A percentile compares a stretch with the other conserved stretches of the same genome.
Conservation (phyloP, 257 asterid species). For the Gentiana straminea region DNA sequence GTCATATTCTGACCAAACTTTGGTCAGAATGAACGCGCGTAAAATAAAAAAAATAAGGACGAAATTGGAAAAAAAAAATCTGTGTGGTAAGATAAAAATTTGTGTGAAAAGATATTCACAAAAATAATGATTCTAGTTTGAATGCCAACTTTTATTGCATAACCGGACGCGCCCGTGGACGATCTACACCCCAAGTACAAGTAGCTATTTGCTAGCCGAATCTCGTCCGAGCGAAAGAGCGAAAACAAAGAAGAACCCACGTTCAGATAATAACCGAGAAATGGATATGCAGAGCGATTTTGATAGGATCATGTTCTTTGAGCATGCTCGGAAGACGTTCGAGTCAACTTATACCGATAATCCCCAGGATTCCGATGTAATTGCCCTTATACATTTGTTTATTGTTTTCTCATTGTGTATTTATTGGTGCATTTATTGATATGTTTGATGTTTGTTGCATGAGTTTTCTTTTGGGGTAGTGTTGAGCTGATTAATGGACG, state of each 20-base stretch:
- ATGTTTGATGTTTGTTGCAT: neutral
- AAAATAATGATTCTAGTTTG: no score
- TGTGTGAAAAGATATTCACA: no score
- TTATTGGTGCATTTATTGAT: neutral
- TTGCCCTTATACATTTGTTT: neutral
- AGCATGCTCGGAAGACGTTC: conserved; percentile 75
- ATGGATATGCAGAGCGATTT: conserved; percentile 67
- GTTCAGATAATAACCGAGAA: neutral
- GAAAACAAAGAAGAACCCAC: neutral
- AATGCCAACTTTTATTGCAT: no score
- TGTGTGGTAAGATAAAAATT: no score
- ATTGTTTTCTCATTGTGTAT: neutral
- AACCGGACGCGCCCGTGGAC: neutral
- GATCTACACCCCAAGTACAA: no score
- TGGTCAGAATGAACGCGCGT: no score
- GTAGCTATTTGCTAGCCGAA: neutral
- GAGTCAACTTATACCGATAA: conserved; percentile 55
- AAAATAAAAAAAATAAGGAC: no score
- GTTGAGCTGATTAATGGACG: neutral
- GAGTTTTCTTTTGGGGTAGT: neutral
- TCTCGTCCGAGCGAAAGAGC: neutral
- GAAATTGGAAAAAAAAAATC: no score
- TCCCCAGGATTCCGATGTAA: conserved; percentile 78
- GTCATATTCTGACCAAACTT: no score
- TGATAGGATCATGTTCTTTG: conserved; percentile 77